phyloP scores from a whole-genome alignment of 768 basidiomycete genomes.

The Cyclocybe aegerita region DNA sequence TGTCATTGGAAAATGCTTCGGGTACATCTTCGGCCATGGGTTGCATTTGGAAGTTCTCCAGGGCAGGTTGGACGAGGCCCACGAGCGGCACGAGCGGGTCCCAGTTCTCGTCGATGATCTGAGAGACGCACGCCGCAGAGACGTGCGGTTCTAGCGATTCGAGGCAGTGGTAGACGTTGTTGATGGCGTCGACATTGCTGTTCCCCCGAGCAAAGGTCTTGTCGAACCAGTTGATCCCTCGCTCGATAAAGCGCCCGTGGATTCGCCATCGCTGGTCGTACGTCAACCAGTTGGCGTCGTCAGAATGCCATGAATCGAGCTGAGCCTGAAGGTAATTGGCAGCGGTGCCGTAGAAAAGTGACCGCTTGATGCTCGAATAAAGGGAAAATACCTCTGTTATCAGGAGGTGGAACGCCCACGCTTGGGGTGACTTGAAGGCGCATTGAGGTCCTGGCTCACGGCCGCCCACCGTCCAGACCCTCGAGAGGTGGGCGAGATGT shows the following conservation, averaged over 20 bases:
- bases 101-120: constrained; percentile 19
- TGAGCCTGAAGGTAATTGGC: constrained; percentile 14
- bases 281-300: constrained; percentile 20
- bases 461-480: constrained; percentile 7
- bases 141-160: constrained; percentile 13
- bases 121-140: constrained; percentile 16
- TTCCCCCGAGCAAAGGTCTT: constrained; percentile 15
- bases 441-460: constrained; percentile 17
- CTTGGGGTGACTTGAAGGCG: constrained; percentile 29
- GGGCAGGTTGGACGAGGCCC: constrained; percentile 7
- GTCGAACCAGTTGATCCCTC: constrained; percentile 17
- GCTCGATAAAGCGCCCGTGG: constrained; percentile 15
- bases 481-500: constrained; percentile 18
- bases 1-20: constrained; percentile 1
- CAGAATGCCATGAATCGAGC: constrained; percentile 15
- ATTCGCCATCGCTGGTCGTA: constrained; percentile 20
- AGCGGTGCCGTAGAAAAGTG: constrained; percentile 7
- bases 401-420: constrained; percentile 18
- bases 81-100: constrained; percentile 16
- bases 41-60: constrained; percentile 2
- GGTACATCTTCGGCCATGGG: constrained; percentile 4
- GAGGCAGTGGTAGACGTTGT: constrained; percentile 18
- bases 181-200: constrained; percentile 13
- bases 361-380: constrained; percentile 9
- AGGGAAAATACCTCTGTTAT: constrained; percentile 11